A percentile compares a stretch with the other conserved stretches of the same genome.
Evolutionary conservation across 2,329 filamentous ascomycete species (phyloP).

Genomic region (Aureobasidium sp.): DNA sequence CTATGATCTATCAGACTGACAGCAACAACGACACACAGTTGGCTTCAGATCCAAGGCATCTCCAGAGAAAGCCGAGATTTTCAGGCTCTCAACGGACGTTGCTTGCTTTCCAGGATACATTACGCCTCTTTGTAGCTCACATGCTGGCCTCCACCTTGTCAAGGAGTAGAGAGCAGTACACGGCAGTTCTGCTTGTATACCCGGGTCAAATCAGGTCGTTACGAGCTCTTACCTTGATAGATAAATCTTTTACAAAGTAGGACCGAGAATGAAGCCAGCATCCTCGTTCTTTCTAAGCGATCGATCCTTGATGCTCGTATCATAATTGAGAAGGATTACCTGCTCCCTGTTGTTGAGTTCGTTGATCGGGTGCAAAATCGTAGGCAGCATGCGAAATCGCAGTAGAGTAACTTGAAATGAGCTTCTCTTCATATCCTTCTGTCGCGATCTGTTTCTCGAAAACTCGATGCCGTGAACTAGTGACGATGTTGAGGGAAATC

Average conservation of each 20-base stretch:
- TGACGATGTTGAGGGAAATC: conserved; percentile 1
- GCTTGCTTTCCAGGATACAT: too few relatives aligned
- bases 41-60: too few relatives aligned
- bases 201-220: not conserved
- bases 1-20: too few relatives aligned
- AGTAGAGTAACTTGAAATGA: not conserved
- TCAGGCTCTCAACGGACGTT: too few relatives aligned
- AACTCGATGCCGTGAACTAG: not conserved
- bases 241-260: not conserved
- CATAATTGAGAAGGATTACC: not conserved
- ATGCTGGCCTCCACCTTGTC: not conserved
- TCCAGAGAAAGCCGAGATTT: too few relatives aligned
- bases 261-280: not conserved
- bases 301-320: not conserved
- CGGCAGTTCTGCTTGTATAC: not conserved
- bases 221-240: not conserved
- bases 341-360: not conserved
- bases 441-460: not conserved
- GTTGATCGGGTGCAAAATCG: not conserved
- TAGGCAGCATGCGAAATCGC: too few relatives aligned
- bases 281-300: not conserved
- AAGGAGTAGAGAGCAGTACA: not conserved
- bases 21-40: too few relatives aligned
- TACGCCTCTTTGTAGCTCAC: too few relatives aligned
- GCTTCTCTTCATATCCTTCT: not conserved